A percentile compares a stretch with the other conserved stretches of the same genome.
phyloP scores from a whole-genome alignment of 2,329 filamentous ascomycete genomes.

The Penicillium italicum region DNA sequence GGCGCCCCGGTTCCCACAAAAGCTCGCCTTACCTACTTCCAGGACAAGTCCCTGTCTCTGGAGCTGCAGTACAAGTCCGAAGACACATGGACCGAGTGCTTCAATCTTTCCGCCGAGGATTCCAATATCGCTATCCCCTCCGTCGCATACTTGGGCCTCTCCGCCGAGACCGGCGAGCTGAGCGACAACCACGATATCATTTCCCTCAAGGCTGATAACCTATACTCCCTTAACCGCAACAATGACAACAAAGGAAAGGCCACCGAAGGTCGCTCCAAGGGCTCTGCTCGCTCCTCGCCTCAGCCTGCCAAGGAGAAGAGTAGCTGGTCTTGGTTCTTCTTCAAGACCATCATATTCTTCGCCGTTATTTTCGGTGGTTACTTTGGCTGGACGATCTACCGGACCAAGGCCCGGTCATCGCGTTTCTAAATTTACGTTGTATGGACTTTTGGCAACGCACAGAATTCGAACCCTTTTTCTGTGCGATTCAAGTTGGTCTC shows the following conservation, averaged over 20 bases:
- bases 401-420: constrained; percentile 55
- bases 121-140: constrained; percentile 73
- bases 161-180: constrained; percentile 83
- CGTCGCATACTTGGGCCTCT: constrained; percentile 62
- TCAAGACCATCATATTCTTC: constrained; percentile 78
- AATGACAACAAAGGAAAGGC: constrained; percentile 40
- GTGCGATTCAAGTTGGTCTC: constrained; percentile 16
- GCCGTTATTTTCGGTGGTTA: constrained; percentile 70
- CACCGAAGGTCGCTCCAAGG: constrained; percentile 24
- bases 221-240: constrained; percentile 56
- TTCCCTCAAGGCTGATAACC: constrained; percentile 76
- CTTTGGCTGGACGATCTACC: constrained; percentile 79
- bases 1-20: constrained; percentile 76
- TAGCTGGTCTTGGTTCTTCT: constrained; percentile 68
- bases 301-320: constrained; percentile 32
- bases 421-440: constrained; percentile 28
- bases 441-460: constrained; percentile 6
- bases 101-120: constrained; percentile 61
- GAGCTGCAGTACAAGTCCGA: constrained; percentile 93
- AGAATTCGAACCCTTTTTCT: constrained; percentile 4
- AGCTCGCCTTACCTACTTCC: constrained; percentile 88
- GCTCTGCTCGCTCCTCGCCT: constrained; percentile 14
- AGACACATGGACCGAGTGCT: constrained; percentile 85
- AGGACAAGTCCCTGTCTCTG: constrained; percentile 85
- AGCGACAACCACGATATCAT: constrained; percentile 98